Evolutionary conservation across 129 eudicot species (phyloP).

Genomic region (Chrysanthemum makinoi): DNA sequence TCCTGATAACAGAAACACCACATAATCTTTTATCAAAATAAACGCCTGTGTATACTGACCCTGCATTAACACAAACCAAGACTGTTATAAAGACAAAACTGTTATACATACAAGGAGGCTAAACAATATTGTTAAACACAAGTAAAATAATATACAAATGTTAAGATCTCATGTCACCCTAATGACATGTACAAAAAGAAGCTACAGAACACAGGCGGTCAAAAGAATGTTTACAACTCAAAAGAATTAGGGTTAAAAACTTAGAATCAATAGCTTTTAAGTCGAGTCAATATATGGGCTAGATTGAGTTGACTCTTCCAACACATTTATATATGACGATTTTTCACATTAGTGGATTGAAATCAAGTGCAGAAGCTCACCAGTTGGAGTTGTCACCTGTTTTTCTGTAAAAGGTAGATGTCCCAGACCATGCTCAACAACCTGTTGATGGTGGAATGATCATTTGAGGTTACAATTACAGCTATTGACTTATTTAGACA

Average conservation of each 20-base stretch:
- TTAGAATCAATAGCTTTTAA: too few species aligned
- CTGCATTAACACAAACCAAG: conserved; percentile 46
- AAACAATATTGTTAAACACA: not conserved
- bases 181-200: too few species aligned
- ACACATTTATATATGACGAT: too few species aligned
- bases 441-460: conserved; percentile 37
- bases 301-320: too few species aligned
- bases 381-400: conserved; percentile 97
- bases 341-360: too few species aligned
- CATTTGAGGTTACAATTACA: not conserved
- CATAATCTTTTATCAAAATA: conserved; percentile 97
- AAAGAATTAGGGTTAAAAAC: too few species aligned
- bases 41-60: conserved; percentile 87
- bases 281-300: too few species aligned
- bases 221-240: too few species aligned
- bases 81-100: too few species aligned
- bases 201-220: too few species aligned
- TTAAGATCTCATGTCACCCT: too few species aligned
- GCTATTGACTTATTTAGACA: not conserved
- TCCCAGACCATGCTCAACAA: conserved; percentile 97
- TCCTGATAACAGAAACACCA: conserved; percentile 91
- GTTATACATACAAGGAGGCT: not conserved
- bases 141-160: not conserved
- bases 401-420: conserved; percentile 97
- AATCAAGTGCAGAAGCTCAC: conserved; percentile 40